A percentile compares a stretch with the other conserved stretches of the same genome.
phyloP scores from a whole-genome alignment of 2,329 filamentous ascomycete species.

The Dichotomopilus funicola region DNA sequence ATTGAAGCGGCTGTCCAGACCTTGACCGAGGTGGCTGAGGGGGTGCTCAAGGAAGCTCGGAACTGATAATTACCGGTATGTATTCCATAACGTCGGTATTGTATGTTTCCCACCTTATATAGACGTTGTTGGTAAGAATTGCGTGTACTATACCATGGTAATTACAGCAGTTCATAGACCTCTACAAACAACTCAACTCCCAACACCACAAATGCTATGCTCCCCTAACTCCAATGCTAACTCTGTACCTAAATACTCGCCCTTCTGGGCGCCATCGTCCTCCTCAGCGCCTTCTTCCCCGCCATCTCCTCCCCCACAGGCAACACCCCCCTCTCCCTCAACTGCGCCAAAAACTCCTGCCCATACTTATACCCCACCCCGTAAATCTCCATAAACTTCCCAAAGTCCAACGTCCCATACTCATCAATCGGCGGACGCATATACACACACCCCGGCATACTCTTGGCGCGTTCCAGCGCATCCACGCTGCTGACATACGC shows the following conservation, averaged over 20 bases:
- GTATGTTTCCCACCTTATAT: too few species aligned
- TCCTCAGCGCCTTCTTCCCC: conserved; percentile 67
- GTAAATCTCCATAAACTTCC: conserved; percentile 96
- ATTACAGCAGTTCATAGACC: too few species aligned
- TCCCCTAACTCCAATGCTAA: not conserved
- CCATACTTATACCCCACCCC: conserved; percentile 82
- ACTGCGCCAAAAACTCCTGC: conserved; percentile 66
- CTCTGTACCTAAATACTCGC: conserved; percentile 57
- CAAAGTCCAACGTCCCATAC: conserved; percentile 93
- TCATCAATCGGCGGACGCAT: conserved; percentile 92
- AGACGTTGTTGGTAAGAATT: too few species aligned
- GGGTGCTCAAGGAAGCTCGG: conserved; percentile 33
- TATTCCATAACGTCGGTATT: not conserved
- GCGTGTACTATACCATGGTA: too few species aligned
- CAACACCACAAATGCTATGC: not conserved
- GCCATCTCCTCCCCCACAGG: conserved; percentile 64
- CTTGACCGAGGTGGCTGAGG: conserved; percentile 58
- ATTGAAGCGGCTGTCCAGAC: conserved; percentile 68
- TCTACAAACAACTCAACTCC: not conserved
- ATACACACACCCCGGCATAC: conserved; percentile 83
- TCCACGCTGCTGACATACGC: conserved; percentile 95
- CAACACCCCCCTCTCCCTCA: conserved; percentile 73
- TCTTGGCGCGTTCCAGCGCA: conserved; percentile 88
- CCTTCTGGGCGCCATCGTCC: conserved; percentile 72
- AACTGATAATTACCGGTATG: not conserved